These are phyloP conservation scores for Adansonia grandidieri DNA, from an alignment of 441 rosid genomes.

Conservation along the genomic window DNA sequence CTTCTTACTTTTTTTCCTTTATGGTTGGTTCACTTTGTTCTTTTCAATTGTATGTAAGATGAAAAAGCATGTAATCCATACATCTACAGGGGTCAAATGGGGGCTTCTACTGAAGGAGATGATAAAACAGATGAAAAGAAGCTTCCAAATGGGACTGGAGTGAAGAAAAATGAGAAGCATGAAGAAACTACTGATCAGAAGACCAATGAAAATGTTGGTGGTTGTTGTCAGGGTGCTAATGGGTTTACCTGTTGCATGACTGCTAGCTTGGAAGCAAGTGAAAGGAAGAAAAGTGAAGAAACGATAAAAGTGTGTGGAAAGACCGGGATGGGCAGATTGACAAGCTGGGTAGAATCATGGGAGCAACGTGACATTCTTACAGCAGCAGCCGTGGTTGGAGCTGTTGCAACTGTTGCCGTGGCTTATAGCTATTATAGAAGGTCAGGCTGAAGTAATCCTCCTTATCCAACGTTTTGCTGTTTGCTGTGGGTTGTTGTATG, in stretches of 20 bases:
- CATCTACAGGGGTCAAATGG: conserved; percentile 77
- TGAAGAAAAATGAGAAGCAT: conserved; percentile 40
- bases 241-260: conserved; percentile 77
- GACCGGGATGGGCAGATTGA: conserved; percentile 33
- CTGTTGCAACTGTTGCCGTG: conserved; percentile 60
- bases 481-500: conserved; percentile 24
- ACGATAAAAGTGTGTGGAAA: conserved; percentile 28
- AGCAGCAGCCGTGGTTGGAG: conserved; percentile 63
- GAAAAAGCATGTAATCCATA: neutral
- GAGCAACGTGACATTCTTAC: conserved; percentile 57
- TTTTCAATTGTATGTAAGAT: neutral
- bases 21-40: neutral
- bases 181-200: conserved; percentile 39
- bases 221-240: conserved; percentile 81
- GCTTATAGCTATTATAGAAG: conserved; percentile 60
- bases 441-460: conserved; percentile 48
- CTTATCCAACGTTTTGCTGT: conserved; percentile 20
- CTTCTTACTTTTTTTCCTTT: neutral
- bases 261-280: conserved; percentile 38
- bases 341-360: conserved; percentile 50
- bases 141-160: conserved; percentile 53
- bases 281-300: conserved; percentile 39
- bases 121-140: conserved; percentile 41
- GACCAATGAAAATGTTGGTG: conserved; percentile 39
- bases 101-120: conserved; percentile 42